Evolutionary conservation across 345 rosid species (phyloP), one percentile per base, ranked within the genome.

Genomic region (Populus alba): DNA sequence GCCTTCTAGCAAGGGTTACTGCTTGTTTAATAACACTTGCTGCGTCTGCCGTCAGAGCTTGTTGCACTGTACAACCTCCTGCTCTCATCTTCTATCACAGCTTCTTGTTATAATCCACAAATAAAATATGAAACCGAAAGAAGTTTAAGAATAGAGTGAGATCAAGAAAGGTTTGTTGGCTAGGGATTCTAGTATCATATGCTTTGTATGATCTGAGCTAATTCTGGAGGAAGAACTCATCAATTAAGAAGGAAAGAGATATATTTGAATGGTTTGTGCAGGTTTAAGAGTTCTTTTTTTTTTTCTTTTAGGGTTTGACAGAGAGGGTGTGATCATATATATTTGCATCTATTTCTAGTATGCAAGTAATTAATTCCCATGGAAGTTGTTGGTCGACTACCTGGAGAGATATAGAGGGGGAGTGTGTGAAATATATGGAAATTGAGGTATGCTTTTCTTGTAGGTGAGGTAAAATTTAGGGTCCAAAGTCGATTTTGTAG

Each of bases 401-500:
- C 45, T 77, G 67, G 79, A 75, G 78, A 78, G 49, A 75, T 78
- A 73, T 33, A 6, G 25, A 43, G 69, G 43, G 72, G 62, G 74
- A 67, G 68, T 61, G 68, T 13, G 79, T 55, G 89, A 71, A 71
- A 62, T 75, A 74, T 75, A 75, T 43, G 75, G 39, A 33, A 74
- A 66, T 62, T 41, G 69, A 37, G 78, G 51, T 65, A 74, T 78
- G 76, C 81, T 71, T 81, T 81, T 61, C 84, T 81, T 81, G 84
- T 2, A 70, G 68, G 69, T 18, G 79, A 81, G 84, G 84, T 62
- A 29, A 77, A 81, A 76, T 45, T 61, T 27, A 29, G 66, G 83
- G 90, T 87, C 89, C 94, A 87, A 90, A 90, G 92, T 87, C 86
- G 90, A 87, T 87, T 83, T 87, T 85, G 94, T 77, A 88, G 94